Base-by-base conservation (phyloP, 257 asterid species). In the Striga asiatica region DNA sequence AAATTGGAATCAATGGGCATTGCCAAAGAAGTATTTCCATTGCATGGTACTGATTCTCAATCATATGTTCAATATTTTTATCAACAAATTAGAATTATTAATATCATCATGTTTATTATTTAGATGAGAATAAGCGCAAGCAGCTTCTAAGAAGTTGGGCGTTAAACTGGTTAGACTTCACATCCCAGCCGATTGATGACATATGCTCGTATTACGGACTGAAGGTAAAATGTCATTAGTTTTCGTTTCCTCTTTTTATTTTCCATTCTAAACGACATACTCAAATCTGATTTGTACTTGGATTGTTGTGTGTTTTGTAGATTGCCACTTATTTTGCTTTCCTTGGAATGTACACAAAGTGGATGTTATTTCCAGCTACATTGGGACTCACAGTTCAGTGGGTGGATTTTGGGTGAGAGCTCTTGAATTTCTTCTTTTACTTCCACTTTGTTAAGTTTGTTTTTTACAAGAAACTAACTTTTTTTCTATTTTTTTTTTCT, bases 121-220 rank as follows among this genome's bases (percentile, higher is more conserved):
- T 71, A 92, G 98, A 87, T 74, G 98, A 92, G 65, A 70, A 45
- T 58, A 81, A 56, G 76, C 71, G 91, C 68, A 92, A 92, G 76
- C 81, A 65, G 73, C 97, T 92, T 65, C 74, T 92, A 55, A 80
- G 79, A 73, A 82, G 74, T 61, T 92, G 98, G 98, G 98, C 98
- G 10, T 75, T 84, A 81, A 87, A 88, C 74, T 91, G 95, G 96
- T 55, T 69, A 68, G 87, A 81, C 78, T 77, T 82, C 67, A 84
- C 98, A 12, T 21, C 64, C 14, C 97, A 92, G 74, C 98, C 98
- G n/a, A 78, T 88, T 42, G 91, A 92, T 66, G 95, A 92, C 54
- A 77, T 92, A 50, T 88, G 94, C 57, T 76, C 83, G 14, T 92
- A 92, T 64, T 92, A 75, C 27, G 97, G 97, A 41, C 74, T 75